Evolutionary conservation across 305 asterid species (phyloP), one percentile per base, ranked within the genome.

Genomic region (Fraxinus velutina): DNA sequence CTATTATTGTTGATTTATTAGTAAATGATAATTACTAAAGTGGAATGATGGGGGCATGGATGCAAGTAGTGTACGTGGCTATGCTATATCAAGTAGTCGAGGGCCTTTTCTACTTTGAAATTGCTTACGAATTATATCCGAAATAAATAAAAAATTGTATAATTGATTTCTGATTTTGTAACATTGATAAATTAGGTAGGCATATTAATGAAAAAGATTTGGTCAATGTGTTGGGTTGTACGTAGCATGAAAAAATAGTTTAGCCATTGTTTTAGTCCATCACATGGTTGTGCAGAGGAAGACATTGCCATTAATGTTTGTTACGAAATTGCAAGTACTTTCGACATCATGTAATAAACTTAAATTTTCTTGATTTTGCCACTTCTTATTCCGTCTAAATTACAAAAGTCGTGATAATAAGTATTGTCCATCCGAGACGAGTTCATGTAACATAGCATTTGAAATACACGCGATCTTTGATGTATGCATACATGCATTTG

Each of bases 261-360:
- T 64, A 24, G 73, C 36, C 73, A 64, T 64, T 64, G 34, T 9
- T 27, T 64, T 12, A 32, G 76, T 19, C 30, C 71, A 4, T 82
- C 90, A 85, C 87, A 86, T 88, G 90, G 75, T 84, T 82, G 85
- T 82, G 82, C 90, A 82, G 85, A 77, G 80, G 77, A 33, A 75
- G 78, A 81, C 76, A 52, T 55, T 64, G 80, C 4, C 81, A 82
- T 86, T 78, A 84, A 86, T 84, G 75, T 77, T 79, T 17, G 21
- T 4, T 15, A 50, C 60, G 6, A 50, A 47, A 50, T 50, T 50
- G 21, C 21, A 50, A 50, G 60, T 15, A 15, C 83, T 78, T 82
- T 50, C 39, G 52, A 71, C 32, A 83, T 44, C 52, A 15, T 76
- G 34, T 9, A 76, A 6, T 47, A 13, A 13, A 47, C 57, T 47